Percentiles rank a stretch among this genome's conserved stretches.
These are phyloP conservation scores for Leccinum disarticulatum DNA, from an alignment of 768 basidiomycete species.

Conservation along the genomic window DNA sequence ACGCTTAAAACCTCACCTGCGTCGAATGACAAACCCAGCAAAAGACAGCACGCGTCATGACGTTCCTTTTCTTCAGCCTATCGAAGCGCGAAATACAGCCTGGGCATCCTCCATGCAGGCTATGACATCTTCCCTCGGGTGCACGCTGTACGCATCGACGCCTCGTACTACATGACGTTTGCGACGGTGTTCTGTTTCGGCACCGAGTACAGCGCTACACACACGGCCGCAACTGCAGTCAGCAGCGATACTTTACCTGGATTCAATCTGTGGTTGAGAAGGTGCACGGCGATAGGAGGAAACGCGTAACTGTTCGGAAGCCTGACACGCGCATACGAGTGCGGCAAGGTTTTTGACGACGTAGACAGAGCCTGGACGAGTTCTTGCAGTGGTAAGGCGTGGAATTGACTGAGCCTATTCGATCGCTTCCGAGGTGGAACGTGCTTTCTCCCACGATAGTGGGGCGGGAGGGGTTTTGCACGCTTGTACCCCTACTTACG, in stretches of 20 bases:
- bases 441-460: no score
- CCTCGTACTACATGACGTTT: slow-evolving; percentile 25
- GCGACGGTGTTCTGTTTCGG: background rate
- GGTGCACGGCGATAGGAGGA: background rate
- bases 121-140: slow-evolving; percentile 16
- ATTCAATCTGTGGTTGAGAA: slow-evolving; percentile 20
- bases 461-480: no score
- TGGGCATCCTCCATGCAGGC: slow-evolving; percentile 21
- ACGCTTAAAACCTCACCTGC: slow-evolving; percentile 28
- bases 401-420: slow-evolving; percentile 25
- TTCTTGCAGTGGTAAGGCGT: slow-evolving; percentile 21
- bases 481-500: no score
- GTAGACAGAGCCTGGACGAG: slow-evolving; percentile 31
- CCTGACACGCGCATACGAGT: slow-evolving; percentile 32
- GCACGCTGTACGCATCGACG: slow-evolving; percentile 27
- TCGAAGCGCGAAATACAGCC: slow-evolving; percentile 14
- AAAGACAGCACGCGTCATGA: slow-evolving; percentile 42
- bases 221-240: slow-evolving; percentile 26
- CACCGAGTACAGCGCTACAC: slow-evolving; percentile 20
- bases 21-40: slow-evolving; percentile 45
- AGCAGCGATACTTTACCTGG: slow-evolving; percentile 29
- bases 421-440: slow-evolving; percentile 14
- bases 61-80: slow-evolving; percentile 14
- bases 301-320: slow-evolving; percentile 31
- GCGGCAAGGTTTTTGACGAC: slow-evolving; percentile 22